phyloP scores from a whole-genome alignment of 1,284 basidiomycete species.

The Apiotrichum veenhuisii region DNA sequence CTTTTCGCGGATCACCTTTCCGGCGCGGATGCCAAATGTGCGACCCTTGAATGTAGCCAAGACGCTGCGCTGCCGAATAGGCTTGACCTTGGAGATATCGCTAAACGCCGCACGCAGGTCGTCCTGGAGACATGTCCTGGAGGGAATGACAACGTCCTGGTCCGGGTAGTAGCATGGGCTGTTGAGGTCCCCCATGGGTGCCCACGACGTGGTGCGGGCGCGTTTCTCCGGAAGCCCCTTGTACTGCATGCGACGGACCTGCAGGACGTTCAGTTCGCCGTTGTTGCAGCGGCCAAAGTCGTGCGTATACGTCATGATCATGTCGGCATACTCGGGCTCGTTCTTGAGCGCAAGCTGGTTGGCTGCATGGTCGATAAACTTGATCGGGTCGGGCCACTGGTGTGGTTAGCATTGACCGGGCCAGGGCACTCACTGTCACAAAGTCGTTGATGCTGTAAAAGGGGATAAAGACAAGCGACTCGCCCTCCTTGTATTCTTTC shows the following conservation, averaged over 20 bases:
- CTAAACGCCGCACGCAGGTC: conserved; percentile 24
- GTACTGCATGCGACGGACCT: not conserved
- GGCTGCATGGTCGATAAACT: conserved; percentile 19
- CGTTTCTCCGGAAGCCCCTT: conserved; percentile 16
- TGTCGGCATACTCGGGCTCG: conserved; percentile 22
- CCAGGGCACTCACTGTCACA: not conserved
- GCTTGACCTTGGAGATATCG: conserved; percentile 18
- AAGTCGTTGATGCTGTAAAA: conserved; percentile 28
- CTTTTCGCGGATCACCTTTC: conserved; percentile 19
- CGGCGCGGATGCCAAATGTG: conserved; percentile 12
- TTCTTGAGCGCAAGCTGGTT: conserved; percentile 19
- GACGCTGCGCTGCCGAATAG: conserved; percentile 18
- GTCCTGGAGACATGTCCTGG: conserved; percentile 30
- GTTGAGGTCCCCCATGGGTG: conserved; percentile 35
- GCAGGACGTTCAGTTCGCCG: not conserved
- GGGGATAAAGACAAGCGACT: conserved; percentile 43
- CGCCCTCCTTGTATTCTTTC: conserved; percentile 26
- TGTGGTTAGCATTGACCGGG: conserved; percentile 2
- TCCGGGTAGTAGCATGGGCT: conserved; percentile 27
- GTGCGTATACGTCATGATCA: conserved; percentile 47
- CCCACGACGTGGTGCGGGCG: conserved; percentile 20
- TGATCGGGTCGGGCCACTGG: conserved; percentile 3
- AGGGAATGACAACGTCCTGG: conserved; percentile 37
- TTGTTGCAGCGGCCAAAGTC: conserved; percentile 44
- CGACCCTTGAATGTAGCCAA: conserved; percentile 33